These are phyloP conservation scores for Ceratocystis cubensis DNA, from an alignment of 2,329 filamentous ascomycete species.

Conservation along the genomic window DNA sequence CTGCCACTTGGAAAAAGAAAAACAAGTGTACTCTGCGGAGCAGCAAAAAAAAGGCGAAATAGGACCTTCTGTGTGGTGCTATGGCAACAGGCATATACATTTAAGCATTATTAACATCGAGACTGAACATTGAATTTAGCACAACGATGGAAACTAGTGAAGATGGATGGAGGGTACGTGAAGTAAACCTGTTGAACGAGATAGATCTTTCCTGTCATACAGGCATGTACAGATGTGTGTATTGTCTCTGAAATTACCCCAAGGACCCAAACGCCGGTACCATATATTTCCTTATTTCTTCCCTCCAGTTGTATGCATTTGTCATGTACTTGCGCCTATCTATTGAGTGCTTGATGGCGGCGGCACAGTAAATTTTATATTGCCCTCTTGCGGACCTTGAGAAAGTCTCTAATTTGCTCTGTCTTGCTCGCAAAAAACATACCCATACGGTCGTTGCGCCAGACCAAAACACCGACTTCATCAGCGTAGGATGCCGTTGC, in stretches of 20 bases:
- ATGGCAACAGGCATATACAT: not conserved
- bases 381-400: conserved; percentile 51
- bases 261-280: not conserved
- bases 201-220: not conserved
- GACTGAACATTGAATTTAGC: not conserved
- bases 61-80: not conserved
- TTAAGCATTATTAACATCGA: conserved; percentile 1
- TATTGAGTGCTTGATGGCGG: not conserved
- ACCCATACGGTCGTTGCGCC: conserved; percentile 66
- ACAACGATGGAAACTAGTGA: not conserved
- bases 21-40: not conserved
- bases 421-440: conserved; percentile 88
- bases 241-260: not conserved
- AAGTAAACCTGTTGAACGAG: not conserved
- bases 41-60: not conserved
- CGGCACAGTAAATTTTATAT: conserved; percentile 26
- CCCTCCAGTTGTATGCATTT: not conserved
- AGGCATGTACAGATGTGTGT: not conserved
- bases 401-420: conserved; percentile 74
- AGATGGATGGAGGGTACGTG: not conserved
- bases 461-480: conserved; percentile 79
- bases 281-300: not conserved
- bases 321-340: not conserved
- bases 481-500: conserved; percentile 67
- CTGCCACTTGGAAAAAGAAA: not conserved